phyloP scores from a whole-genome alignment of 805 yeast genomes.

The Ogataea paraovalis region DNA sequence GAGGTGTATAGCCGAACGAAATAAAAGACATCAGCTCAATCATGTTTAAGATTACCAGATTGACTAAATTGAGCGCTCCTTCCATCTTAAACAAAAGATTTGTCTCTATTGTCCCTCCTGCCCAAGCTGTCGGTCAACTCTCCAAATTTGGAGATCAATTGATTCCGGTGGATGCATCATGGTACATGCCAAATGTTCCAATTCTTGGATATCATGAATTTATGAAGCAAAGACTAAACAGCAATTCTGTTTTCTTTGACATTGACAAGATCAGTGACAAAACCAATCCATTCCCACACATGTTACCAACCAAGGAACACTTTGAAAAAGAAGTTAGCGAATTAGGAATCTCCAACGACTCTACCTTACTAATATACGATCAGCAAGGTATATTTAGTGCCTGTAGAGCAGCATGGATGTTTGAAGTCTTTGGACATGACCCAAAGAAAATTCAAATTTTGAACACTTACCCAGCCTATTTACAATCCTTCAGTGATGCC shows the following conservation, averaged over 20 bases:
- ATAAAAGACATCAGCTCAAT: neutral
- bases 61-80: too few species aligned
- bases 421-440: constrained; percentile 72
- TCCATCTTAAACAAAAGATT: neutral
- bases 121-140: constrained; percentile 15
- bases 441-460: constrained; percentile 52
- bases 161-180: constrained; percentile 79
- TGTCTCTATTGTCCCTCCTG: constrained; percentile 20
- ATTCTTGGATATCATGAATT: constrained; percentile 58
- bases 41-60: neutral
- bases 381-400: constrained; percentile 79
- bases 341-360: constrained; percentile 54
- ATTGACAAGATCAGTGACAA: constrained; percentile 65
- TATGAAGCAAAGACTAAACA: constrained; percentile 50
- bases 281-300: constrained; percentile 74
- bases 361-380: constrained; percentile 78
- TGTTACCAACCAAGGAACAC: constrained; percentile 64
- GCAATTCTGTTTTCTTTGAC: constrained; percentile 70
- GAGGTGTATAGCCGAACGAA: neutral
- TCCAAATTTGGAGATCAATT: constrained; percentile 7
- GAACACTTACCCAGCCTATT: constrained; percentile 53
- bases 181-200: constrained; percentile 83
- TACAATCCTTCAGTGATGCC: constrained; percentile 23
- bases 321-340: constrained; percentile 52
- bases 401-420: constrained; percentile 92